phyloP scores from a whole-genome alignment of 306 rosid species.

The Calophaca sinica region DNA sequence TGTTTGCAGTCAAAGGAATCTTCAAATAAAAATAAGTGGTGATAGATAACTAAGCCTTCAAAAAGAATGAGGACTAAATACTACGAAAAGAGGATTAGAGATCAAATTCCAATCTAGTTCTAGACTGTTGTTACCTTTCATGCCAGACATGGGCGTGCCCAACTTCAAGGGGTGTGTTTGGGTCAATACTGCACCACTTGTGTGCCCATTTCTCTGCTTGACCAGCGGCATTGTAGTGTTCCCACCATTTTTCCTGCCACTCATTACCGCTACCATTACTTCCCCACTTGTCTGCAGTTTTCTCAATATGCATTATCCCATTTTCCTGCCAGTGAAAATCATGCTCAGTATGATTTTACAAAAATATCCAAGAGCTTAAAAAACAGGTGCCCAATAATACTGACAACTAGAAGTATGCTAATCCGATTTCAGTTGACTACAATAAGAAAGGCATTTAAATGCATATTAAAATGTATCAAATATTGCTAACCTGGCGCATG shows the following conservation, averaged over 20 bases:
- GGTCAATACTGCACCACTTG: conserved; percentile 98
- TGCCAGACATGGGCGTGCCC: conserved; percentile 99
- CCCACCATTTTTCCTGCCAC: conserved; percentile 99
- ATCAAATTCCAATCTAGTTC: conserved; percentile 6
- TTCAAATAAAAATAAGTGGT: not conserved
- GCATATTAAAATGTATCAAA: conserved; percentile 31
- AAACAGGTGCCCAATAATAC: not conserved
- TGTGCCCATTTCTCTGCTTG: conserved; percentile 93
- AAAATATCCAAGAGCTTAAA: not conserved
- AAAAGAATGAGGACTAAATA: conserved; percentile 4
- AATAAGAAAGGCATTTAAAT: conserved; percentile 13
- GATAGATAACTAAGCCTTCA: conserved; percentile 2
- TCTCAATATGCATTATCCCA: conserved; percentile 84
- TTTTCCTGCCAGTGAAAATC: conserved; percentile 61
- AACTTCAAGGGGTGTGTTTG: conserved; percentile 73
- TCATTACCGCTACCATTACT: conserved; percentile 76
- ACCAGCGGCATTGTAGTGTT: conserved; percentile 76
- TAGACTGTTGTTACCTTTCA: conserved; percentile 71
- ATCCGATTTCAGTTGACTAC: conserved; percentile 15
- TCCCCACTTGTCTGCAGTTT: conserved; percentile 99
- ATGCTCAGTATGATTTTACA: conserved; percentile 10
- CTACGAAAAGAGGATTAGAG: conserved; percentile 22
- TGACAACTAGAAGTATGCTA: conserved; percentile 11
- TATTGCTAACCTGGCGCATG: conserved; percentile 70
- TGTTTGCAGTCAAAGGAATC: conserved; percentile 5